Conservation (phyloP, 164 flowering plant genomes). For the Chimonanthus salicifolius region DNA sequence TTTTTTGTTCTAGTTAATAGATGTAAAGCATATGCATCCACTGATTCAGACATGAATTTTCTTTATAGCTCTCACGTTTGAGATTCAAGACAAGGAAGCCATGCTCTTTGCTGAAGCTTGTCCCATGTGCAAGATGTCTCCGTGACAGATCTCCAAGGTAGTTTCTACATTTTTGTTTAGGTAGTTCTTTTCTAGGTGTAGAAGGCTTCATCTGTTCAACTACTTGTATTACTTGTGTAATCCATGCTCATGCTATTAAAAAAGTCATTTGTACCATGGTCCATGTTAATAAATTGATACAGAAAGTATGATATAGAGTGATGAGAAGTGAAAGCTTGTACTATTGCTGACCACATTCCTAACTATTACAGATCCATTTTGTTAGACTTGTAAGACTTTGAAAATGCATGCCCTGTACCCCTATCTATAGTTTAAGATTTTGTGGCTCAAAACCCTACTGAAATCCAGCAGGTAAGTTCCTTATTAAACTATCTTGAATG, state of each 20-base stretch:
- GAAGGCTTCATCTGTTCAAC: slow-evolving; percentile 2
- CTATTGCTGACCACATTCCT: neutral
- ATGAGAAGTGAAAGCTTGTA: slow-evolving; percentile 5
- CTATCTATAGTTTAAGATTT: neutral
- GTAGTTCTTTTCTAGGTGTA: slow-evolving; percentile 2
- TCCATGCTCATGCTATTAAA: slow-evolving; percentile 25
- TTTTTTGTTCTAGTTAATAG: neutral
- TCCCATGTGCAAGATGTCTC: slow-evolving; percentile 28
- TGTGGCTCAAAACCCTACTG: too few relatives aligned
- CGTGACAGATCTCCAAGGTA: slow-evolving; percentile 30
- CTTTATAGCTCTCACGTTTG: slow-evolving; percentile 30
- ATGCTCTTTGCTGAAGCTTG: slow-evolving; percentile 28
- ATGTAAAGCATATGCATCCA: neutral
- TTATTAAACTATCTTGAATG: neutral
- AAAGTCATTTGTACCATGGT: slow-evolving; percentile 26
- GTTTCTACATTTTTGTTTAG: slow-evolving; percentile 3
- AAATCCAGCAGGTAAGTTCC: too few relatives aligned
- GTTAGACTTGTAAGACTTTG: neutral
- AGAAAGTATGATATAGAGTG: slow-evolving; percentile 15
- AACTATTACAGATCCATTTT: too few relatives aligned
- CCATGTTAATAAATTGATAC: slow-evolving; percentile 22
- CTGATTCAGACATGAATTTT: slow-evolving; percentile 2
- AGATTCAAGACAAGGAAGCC: slow-evolving; percentile 23
- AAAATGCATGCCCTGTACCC: neutral
- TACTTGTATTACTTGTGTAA: slow-evolving; percentile 24